These are phyloP conservation scores for Aspergillus clavatus DNA, from an alignment of 2,329 filamentous ascomycete genomes.

Conservation along the genomic window DNA sequence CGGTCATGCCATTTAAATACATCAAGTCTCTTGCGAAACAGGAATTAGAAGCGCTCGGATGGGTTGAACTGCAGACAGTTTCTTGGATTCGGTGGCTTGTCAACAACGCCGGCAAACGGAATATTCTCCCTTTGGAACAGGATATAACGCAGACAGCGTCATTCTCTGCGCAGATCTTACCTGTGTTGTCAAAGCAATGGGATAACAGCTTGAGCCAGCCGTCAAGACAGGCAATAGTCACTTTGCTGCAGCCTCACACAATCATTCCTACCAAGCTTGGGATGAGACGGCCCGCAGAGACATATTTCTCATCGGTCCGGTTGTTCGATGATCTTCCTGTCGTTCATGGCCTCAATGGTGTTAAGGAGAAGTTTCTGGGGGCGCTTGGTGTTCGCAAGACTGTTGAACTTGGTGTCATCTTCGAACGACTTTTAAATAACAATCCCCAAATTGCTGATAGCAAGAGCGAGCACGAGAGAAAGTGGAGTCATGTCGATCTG, in stretches of 20 bases:
- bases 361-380: slow-evolving; percentile 86
- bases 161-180: slow-evolving; percentile 73
- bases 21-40: slow-evolving; percentile 63
- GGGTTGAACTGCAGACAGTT: slow-evolving; percentile 77
- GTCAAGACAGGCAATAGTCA: slow-evolving; percentile 61
- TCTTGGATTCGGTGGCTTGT: slow-evolving; percentile 81
- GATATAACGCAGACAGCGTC: slow-evolving; percentile 66
- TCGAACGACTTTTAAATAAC: slow-evolving; percentile 73
- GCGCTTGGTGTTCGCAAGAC: slow-evolving; percentile 90
- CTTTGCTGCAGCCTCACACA: slow-evolving; percentile 61
- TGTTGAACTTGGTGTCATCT: slow-evolving; percentile 88
- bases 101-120: slow-evolving; percentile 57
- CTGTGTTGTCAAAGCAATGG: slow-evolving; percentile 83
- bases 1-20: slow-evolving; percentile 79
- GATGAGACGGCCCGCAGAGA: slow-evolving; percentile 78
- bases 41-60: slow-evolving; percentile 76
- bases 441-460: slow-evolving; percentile 45
- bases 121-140: slow-evolving; percentile 54
- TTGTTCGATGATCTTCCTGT: slow-evolving; percentile 90
- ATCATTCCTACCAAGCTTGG: slow-evolving; percentile 87
- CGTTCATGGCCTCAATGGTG: slow-evolving; percentile 66
- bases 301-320: slow-evolving; percentile 91
- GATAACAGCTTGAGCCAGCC: slow-evolving; percentile 62
- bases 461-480: slow-evolving; percentile 45
- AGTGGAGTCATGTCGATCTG: slow-evolving; percentile 90